These are phyloP conservation scores for Phytopythium mirpurense DNA, from an alignment of 352 stramenopile genomes.

Conservation along the genomic window DNA sequence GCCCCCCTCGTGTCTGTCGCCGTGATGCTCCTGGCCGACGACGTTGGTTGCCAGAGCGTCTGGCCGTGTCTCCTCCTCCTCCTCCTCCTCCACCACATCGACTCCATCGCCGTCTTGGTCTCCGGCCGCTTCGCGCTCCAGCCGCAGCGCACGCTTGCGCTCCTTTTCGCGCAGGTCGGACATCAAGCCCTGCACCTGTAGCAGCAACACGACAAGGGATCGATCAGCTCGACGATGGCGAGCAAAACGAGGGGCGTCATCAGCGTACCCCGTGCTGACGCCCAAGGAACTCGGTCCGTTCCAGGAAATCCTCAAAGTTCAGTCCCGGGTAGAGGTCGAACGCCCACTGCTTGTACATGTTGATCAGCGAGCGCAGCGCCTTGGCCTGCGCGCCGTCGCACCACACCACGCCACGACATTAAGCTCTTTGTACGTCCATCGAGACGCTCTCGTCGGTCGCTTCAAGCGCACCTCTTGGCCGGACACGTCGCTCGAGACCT, in stretches of 20 bases:
- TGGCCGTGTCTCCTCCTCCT: no score
- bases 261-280: slow-evolving; percentile 38
- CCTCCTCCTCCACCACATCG: no score
- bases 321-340: slow-evolving; percentile 77
- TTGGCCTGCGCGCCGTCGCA: slow-evolving; percentile 24
- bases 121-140: slow-evolving; percentile 10
- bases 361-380: slow-evolving; percentile 55
- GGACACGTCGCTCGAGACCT: slow-evolving; percentile 42
- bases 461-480: slow-evolving; percentile 50
- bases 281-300: slow-evolving; percentile 49
- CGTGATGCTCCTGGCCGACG: no score
- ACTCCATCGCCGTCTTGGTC: no score
- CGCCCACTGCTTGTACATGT: slow-evolving; percentile 85
- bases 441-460: no score
- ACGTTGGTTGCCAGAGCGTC: no score
- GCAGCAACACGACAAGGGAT: background rate
- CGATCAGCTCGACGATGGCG: no score
- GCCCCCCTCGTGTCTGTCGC: background rate
- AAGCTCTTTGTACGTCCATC: no score
- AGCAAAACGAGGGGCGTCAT: no score
- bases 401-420: no score
- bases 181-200: slow-evolving; percentile 57
- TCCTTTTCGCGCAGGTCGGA: slow-evolving; percentile 53
- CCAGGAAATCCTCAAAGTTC: slow-evolving; percentile 82
- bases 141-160: slow-evolving; percentile 24